Evolutionary conservation across 805 yeast species (phyloP), one percentile per base, ranked within the genome.

Genomic region (Wickerhamia fluorescens): DNA sequence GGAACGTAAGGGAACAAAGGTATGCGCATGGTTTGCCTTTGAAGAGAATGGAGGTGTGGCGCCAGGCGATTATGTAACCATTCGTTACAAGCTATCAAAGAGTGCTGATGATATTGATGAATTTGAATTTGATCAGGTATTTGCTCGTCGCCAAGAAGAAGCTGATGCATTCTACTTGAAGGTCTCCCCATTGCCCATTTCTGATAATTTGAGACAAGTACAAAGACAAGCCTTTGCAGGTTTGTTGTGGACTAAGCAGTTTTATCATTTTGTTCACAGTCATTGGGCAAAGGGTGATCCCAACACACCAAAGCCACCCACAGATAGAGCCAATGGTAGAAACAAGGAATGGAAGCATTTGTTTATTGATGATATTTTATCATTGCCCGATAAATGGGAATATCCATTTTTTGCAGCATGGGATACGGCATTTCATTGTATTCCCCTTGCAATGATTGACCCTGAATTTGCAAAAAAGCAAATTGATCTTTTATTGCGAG

Each of bases 141-240:
- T 88, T 44, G 76, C 73, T 16, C 66, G 72, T 26, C 76, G 95
- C 49, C 78, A 78, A 45, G 80, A 74, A 38, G 96, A 87, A 45
- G 96, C 96, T 8, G 95, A 88, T 45, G 88, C 86, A 29, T 87
- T 87, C 54, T 87, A 87, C 59, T 84, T 89, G 85, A 75, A 81
- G 50, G 71, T 87, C 22, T 72, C 88, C 8, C 96, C 96, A 4
- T 56, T 85, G 47, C 95, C 95, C 23, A 70, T 85, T 33, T 71
- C 83, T 15, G 87, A 82, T 36, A 82, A 81, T 35, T 65, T 87
- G 43, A 68, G 95, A 48, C 75, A 71, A 47, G 78, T 87, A 30
- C 95, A 87, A 61, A 72, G 96, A 48, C 96, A 87, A 61, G 94
- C 96, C 1, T 85, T 85, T 58, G 88, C 96, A 7, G 96, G 96